These are phyloP conservation scores for Amoebophrya sp. DNA, from an alignment of 169 alveolate genomes.

Conservation along the genomic window DNA sequence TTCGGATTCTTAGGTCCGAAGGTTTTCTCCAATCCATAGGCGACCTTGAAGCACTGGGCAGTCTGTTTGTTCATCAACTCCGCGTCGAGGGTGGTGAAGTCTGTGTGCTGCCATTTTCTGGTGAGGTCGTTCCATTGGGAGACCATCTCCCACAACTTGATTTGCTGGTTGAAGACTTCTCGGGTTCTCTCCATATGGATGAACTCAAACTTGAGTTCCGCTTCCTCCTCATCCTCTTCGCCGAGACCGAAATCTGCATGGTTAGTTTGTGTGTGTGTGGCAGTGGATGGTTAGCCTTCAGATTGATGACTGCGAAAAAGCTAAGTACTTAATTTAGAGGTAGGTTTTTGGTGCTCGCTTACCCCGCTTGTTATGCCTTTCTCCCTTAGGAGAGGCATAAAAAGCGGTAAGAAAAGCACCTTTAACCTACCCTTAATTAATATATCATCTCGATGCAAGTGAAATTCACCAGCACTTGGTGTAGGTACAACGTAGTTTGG, in stretches of 20 bases:
- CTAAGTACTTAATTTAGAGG: too few species aligned
- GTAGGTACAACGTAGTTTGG: too few species aligned
- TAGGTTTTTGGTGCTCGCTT: too few species aligned
- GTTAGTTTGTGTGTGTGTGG: too few species aligned
- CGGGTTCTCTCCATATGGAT: background rate
- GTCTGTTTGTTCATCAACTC: constrained; percentile 43
- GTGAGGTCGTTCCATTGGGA: background rate
- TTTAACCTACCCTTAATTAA: too few species aligned
- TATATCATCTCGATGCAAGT: too few species aligned
- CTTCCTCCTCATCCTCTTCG: background rate
- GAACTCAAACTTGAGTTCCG: background rate
- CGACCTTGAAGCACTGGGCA: constrained; percentile 28
- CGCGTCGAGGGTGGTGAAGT: constrained; percentile 30
- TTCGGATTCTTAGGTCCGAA: background rate
- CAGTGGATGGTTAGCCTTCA: too few species aligned
- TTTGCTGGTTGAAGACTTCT: constrained; percentile 36
- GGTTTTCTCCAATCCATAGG: background rate
- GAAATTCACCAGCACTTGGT: too few species aligned
- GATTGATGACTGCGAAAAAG: too few species aligned
- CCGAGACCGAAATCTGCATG: background rate
- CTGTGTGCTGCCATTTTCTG: background rate
- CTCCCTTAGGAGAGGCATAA: too few species aligned
- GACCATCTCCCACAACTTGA: constrained; percentile 41
- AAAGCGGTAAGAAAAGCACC: too few species aligned
- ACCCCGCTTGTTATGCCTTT: too few species aligned